phyloP scores from a whole-genome alignment of 257 asterid genomes.

The Coffea eugenioides region DNA sequence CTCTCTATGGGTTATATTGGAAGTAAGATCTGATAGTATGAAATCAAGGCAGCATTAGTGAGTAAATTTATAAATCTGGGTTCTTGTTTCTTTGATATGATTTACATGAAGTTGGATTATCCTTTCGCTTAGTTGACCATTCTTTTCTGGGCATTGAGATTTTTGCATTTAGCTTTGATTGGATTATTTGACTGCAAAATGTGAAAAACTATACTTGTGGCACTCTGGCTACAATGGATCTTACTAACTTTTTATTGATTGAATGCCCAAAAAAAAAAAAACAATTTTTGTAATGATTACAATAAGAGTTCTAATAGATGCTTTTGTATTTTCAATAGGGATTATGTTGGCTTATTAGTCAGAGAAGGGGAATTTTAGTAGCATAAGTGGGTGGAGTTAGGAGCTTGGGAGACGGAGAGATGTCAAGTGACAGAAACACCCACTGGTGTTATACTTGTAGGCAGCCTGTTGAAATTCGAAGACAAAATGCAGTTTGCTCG shows the following conservation, averaged over 20 bases:
- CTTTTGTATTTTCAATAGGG: slow-evolving; percentile 1
- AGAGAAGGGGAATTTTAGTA: background rate
- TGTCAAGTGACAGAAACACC: slow-evolving; percentile 56
- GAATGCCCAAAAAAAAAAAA: background rate
- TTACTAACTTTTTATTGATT: background rate
- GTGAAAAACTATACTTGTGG: background rate
- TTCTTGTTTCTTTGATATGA: background rate
- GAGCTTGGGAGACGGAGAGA: slow-evolving; percentile 31
- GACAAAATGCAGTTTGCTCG: slow-evolving; percentile 45
- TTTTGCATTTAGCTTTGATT: background rate
- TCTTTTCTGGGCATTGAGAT: background rate
- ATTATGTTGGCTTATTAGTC: background rate
- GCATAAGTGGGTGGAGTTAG: slow-evolving; percentile 4
- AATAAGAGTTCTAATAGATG: background rate
- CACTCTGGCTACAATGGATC: background rate
- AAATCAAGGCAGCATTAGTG: background rate
- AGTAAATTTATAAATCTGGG: background rate
- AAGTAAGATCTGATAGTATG: slow-evolving; percentile 17
- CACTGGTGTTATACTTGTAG: slow-evolving; percentile 90
- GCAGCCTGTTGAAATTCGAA: slow-evolving; percentile 57
- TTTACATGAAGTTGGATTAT: background rate
- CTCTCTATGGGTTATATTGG: background rate
- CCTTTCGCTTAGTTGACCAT: background rate
- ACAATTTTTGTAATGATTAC: background rate
- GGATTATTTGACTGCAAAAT: background rate